A percentile compares a stretch with the other conserved stretches of the same genome.
These are phyloP conservation scores for Cladosporium sp. DNA, from an alignment of 2,329 filamentous ascomycete species.

Conservation along the genomic window DNA sequence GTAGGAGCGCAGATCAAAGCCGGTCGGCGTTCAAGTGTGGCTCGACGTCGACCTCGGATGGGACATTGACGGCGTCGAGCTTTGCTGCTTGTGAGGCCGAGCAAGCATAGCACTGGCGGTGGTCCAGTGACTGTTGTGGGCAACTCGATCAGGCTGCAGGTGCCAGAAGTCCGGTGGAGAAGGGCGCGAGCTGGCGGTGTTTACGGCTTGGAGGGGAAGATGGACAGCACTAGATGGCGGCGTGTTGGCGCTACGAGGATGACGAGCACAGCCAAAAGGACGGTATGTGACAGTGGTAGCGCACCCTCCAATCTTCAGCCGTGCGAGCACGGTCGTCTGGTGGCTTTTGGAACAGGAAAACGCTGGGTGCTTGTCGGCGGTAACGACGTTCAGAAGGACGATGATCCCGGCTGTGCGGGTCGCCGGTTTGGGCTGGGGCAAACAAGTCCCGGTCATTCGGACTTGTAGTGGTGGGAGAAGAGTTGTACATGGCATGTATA, in stretches of 20 bases:
- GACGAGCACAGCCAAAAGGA: neutral
- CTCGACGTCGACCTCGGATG: constrained; percentile 11
- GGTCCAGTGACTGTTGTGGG: neutral
- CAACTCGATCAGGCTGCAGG: neutral
- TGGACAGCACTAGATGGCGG: neutral
- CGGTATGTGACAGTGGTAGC: neutral
- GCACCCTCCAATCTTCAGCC: constrained; percentile 15
- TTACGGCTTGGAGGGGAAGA: neutral
- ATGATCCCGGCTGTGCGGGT: neutral
- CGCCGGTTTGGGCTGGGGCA: constrained; percentile 4
- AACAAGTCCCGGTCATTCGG: neutral
- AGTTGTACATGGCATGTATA: neutral
- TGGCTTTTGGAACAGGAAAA: constrained; percentile 4
- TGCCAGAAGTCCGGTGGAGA: neutral
- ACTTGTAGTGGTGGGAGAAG: neutral
- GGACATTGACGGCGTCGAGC: constrained; percentile 18
- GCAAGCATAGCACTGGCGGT: constrained; percentile 18
- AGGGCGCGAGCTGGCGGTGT: constrained; percentile 2
- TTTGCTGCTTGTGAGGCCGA: constrained; percentile 4
- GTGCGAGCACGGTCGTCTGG: constrained; percentile 10
- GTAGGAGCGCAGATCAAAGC: neutral
- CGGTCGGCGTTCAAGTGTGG: neutral
- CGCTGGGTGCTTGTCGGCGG: constrained; percentile 9
- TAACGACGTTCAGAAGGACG: constrained; percentile 7
- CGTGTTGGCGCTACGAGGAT: neutral